Evolutionary conservation across 345 rosid species (phyloP), one percentile per base, ranked within the genome.

Genomic region (Gossypium raimondii): DNA sequence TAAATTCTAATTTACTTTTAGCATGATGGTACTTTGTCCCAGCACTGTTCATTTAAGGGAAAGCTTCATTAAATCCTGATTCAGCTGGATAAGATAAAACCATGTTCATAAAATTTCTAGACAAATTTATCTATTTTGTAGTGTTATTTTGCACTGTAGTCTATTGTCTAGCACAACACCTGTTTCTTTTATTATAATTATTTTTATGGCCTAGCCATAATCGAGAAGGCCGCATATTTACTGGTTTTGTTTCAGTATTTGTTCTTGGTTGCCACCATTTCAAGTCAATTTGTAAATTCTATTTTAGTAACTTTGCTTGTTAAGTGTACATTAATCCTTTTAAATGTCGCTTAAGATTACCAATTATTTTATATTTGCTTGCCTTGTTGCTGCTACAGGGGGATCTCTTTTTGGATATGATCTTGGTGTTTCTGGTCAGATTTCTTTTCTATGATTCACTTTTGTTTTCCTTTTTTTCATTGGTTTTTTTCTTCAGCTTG

Each of bases 301-400:
- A 72, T 14, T 13, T 16, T 14, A 29, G 47, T 22, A 59, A 58
- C 67, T 73, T 72, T 59, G 75, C 41, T 72, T 58, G 43, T 53
- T 16, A 8, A 7, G 44, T 68, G 44, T 25, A 68, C 58, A 50
- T 3, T 7, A 25, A 45, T 76, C 41, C 22, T 60, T 71, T 64
- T 75, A 24, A 53, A 34, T 12, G 66, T 50, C 53, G 44, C 16
- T 25, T 68, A 55, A 20, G 22, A 20, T 20, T 20, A 20, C 22
- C 22, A 20, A 20, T 20, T 20, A 20, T 20, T 20, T 20, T 20
- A 20, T 20, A 20, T 20, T 20, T 20, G 22, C 22, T 20, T 20
- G 22, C 22, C 22, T 20, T 20, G 22, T 20, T 20, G 22, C 22
- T 20, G 22, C 22, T 20, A 20, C 22, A 20, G 22, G 22, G 22